phyloP scores from a whole-genome alignment of 352 stramenopile species.

The Globisporangium radiosum region DNA sequence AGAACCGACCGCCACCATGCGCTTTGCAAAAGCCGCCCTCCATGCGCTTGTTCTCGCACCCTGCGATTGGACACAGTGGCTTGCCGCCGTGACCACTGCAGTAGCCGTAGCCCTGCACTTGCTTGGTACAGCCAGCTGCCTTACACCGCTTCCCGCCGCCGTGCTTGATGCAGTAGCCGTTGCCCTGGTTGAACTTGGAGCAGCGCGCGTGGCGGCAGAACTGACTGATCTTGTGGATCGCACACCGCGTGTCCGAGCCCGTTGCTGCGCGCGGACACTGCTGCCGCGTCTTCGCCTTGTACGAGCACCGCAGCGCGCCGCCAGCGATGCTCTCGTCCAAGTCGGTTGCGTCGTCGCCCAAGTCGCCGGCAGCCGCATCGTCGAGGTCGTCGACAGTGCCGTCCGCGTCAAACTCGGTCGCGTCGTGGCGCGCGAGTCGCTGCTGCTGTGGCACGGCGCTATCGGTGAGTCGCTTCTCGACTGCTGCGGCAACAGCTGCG shows the following conservation, averaged over 20 bases:
- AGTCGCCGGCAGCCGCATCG: constrained; percentile 11
- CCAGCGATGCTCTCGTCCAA: constrained; percentile 16
- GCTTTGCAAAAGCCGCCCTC: constrained; percentile 83
- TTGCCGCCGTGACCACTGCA: constrained; percentile 81
- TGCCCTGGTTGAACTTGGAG: constrained; percentile 83
- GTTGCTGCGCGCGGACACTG: constrained; percentile 57
- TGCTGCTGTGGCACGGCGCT: not conserved
- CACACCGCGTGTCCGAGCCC: constrained; percentile 68
- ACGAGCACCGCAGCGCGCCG: constrained; percentile 49
- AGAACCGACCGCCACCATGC: constrained; percentile 77
- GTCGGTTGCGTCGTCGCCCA: constrained; percentile 15
- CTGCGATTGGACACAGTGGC: constrained; percentile 61
- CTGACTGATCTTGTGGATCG: constrained; percentile 79
- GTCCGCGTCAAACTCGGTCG: not conserved
- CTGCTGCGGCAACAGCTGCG: not conserved
- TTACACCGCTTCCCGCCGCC: constrained; percentile 84
- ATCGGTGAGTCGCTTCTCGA: too few species aligned
- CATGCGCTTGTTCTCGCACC: constrained; percentile 82
- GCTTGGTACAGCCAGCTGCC: constrained; percentile 67
- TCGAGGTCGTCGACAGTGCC: constrained; percentile 2
- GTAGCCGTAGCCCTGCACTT: constrained; percentile 79
- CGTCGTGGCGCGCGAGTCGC: not conserved
- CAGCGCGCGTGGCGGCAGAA: constrained; percentile 75
- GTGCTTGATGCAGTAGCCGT: constrained; percentile 82
- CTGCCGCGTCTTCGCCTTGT: constrained; percentile 66